A percentile compares a stretch with the other conserved stretches of the same genome.
Evolutionary conservation across 345 rosid species (phyloP).

Genomic region (Reutealis trisperma): DNA sequence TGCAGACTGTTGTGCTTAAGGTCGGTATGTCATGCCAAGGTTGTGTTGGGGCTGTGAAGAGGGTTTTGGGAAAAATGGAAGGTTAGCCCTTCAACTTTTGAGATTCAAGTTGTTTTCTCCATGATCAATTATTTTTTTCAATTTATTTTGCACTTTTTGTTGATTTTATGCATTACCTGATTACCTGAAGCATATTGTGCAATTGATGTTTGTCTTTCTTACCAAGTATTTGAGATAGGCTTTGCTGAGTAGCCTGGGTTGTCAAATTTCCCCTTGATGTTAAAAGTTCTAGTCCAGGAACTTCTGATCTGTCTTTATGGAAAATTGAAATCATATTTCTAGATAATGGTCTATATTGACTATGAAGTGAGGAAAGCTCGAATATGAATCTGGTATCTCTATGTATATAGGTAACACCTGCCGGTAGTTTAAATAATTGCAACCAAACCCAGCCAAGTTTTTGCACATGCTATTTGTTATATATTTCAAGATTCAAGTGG

Average conservation of each 20-base stretch:
- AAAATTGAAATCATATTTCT: background rate
- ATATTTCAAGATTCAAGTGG: background rate
- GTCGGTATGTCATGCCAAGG: slow-evolving; percentile 88
- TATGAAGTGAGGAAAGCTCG: background rate
- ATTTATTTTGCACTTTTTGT: background rate
- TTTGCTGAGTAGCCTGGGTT: background rate
- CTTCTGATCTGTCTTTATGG: background rate
- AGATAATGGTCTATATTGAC: background rate
- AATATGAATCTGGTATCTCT: background rate
- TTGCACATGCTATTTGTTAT: background rate
- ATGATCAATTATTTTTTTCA: background rate
- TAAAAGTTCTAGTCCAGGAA: background rate
- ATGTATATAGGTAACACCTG: background rate
- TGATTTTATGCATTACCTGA: background rate
- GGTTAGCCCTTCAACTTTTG: slow-evolving; percentile 38
- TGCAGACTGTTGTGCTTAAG: slow-evolving; percentile 77
- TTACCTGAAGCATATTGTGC: background rate
- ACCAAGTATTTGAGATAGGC: background rate
- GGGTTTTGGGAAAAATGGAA: slow-evolving; percentile 87
- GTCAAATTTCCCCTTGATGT: background rate
- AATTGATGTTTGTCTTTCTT: background rate
- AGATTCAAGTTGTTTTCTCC: background rate
- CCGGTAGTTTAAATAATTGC: background rate
- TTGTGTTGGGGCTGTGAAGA: slow-evolving; percentile 78
- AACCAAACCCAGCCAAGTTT: no score